phyloP scores from a whole-genome alignment of 2,329 filamentous ascomycete species.

The Xylariaceae sp. region DNA sequence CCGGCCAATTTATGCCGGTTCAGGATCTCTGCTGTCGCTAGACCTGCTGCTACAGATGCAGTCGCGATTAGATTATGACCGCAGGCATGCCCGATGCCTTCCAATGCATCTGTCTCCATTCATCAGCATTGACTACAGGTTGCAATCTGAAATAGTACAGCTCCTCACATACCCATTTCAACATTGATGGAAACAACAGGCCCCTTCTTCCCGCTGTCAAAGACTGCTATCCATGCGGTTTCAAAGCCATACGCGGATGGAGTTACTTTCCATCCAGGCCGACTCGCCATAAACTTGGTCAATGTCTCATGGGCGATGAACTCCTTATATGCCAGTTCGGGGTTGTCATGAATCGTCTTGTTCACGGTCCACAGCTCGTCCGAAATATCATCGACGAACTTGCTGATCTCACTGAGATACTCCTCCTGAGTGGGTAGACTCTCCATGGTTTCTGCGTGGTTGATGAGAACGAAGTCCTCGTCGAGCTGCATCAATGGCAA shows the following conservation, averaged over 20 bases:
- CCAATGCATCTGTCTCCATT: slow-evolving; percentile 40
- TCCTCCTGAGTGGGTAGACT: slow-evolving; percentile 14
- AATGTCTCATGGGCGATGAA: slow-evolving; percentile 46
- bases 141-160: not conserved
- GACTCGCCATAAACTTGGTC: slow-evolving; percentile 41
- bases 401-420: slow-evolving; percentile 35
- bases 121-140: slow-evolving; percentile 10
- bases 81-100: slow-evolving; percentile 48
- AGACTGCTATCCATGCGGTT: slow-evolving; percentile 50
- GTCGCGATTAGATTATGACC: slow-evolving; percentile 52
- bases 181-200: slow-evolving; percentile 44
- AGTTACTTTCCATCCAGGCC: slow-evolving; percentile 45
- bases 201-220: slow-evolving; percentile 41
- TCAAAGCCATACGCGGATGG: slow-evolving; percentile 46
- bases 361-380: slow-evolving; percentile 41
- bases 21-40: slow-evolving; percentile 44
- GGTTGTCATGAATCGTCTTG: slow-evolving; percentile 47
- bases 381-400: slow-evolving; percentile 36
- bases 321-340: slow-evolving; percentile 45
- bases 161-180: slow-evolving; percentile 37
- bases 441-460: slow-evolving; percentile 22
- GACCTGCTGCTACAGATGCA: slow-evolving; percentile 41
- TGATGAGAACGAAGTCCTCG: slow-evolving; percentile 29
- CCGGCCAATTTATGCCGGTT: slow-evolving; percentile 38
- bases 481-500: slow-evolving; percentile 22